phyloP scores from a whole-genome alignment of 2,329 filamentous ascomycete species.

The Verticillium longisporum region DNA sequence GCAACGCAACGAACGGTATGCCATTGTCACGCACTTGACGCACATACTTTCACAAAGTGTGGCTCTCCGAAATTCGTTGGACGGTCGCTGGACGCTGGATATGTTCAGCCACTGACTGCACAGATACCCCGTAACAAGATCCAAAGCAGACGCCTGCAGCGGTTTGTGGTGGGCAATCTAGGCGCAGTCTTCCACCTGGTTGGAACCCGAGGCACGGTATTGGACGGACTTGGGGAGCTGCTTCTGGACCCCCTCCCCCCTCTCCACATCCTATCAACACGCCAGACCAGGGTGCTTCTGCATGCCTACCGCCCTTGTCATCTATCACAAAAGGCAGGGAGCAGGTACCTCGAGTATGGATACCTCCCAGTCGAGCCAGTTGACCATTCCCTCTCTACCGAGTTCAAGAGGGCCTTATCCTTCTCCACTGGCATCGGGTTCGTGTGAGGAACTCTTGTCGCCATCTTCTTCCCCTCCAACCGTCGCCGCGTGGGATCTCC shows the following conservation, averaged over 20 bases:
- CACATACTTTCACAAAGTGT: neutral
- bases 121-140: neutral
- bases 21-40: neutral
- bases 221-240: neutral
- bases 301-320: neutral
- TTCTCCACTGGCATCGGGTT: constrained; percentile 11
- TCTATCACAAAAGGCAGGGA: neutral
- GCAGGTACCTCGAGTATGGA: constrained; percentile 8
- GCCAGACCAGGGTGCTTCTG: neutral
- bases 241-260: neutral
- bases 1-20: neutral
- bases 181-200: neutral
- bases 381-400: constrained; percentile 2
- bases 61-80: neutral
- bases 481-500: neutral
- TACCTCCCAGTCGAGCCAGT: neutral
- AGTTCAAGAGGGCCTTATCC: neutral
- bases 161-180: neutral
- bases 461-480: constrained; percentile 4
- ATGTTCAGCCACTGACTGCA: neutral
- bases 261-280: neutral
- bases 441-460: constrained; percentile 5
- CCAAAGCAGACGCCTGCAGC: neutral
- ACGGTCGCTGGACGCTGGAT: neutral
- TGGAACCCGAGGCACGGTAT: neutral